These are phyloP conservation scores for Lepidium campestre DNA, from an alignment of 441 rosid species.

Conservation along the genomic window DNA sequence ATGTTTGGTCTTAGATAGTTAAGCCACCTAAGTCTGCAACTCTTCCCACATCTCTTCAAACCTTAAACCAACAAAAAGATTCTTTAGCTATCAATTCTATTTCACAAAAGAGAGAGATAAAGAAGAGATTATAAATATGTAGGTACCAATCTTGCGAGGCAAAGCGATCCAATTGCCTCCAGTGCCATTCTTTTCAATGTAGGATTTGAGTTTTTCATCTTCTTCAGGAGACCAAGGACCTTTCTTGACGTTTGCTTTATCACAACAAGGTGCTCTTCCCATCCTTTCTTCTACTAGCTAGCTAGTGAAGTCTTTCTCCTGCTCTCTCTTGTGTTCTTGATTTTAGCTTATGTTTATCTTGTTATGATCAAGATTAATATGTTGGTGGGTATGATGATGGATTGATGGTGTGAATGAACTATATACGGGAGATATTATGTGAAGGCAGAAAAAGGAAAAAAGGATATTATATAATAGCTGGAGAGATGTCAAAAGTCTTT, in stretches of 20 bases:
- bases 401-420: background rate
- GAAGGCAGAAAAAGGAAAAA: background rate
- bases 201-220: constrained; percentile 49
- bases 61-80: constrained; percentile 31
- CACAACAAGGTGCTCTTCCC: constrained; percentile 76
- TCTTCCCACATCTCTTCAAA: constrained; percentile 85
- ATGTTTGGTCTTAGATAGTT: constrained; percentile 84
- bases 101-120: background rate
- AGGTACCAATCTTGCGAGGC: constrained; percentile 51
- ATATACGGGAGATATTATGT: background rate
- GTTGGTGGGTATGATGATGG: constrained; percentile 16
- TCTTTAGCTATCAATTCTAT: background rate
- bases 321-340: background rate
- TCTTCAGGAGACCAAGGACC: constrained; percentile 75
- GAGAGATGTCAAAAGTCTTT: constrained; percentile 45
- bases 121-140: background rate
- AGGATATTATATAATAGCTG: constrained; percentile 42
- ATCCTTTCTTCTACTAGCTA: constrained; percentile 24
- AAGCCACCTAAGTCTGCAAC: constrained; percentile 84
- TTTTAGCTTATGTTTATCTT: background rate
- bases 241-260: constrained; percentile 59
- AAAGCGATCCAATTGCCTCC: constrained; percentile 70
- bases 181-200: constrained; percentile 46
- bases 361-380: background rate
- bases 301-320: background rate